Conservation (phyloP, 2,329 filamentous ascomycete species). For the Penicillium sp. region DNA sequence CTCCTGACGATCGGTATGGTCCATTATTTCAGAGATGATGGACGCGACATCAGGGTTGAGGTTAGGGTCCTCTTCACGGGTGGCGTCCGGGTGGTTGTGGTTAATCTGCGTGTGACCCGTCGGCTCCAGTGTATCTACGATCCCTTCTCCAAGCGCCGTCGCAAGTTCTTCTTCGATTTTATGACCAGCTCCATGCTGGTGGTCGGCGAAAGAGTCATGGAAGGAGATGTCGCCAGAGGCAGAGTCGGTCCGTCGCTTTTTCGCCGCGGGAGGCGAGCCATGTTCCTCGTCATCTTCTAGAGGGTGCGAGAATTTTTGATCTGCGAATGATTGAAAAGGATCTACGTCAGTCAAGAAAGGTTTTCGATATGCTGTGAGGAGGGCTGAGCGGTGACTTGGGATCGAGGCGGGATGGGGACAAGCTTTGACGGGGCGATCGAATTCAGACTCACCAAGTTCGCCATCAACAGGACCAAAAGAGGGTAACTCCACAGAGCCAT, state of each 20-base stretch:
- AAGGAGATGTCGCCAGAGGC: constrained; percentile 11
- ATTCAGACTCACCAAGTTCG: constrained; percentile 35
- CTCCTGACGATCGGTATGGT: constrained; percentile 44
- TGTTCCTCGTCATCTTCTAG: constrained; percentile 33
- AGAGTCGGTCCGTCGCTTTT: constrained; percentile 42
- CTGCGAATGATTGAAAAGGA: constrained; percentile 7
- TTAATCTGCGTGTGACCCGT: constrained; percentile 21
- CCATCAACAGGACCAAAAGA: constrained; percentile 27
- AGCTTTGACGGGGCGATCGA: constrained; percentile 2
- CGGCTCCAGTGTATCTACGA: constrained; percentile 28
- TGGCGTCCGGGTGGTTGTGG: constrained; percentile 22
- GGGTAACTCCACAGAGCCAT: constrained; percentile 33
- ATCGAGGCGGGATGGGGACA: not conserved
- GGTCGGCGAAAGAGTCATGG: constrained; percentile 6
- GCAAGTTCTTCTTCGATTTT: constrained; percentile 39
- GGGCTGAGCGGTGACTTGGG: not conserved
- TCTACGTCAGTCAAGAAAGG: not conserved
- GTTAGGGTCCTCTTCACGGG: constrained; percentile 26
- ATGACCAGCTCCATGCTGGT: constrained; percentile 31
- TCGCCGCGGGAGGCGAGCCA: constrained; percentile 35
- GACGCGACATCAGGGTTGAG: constrained; percentile 37
- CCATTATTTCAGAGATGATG: constrained; percentile 45
- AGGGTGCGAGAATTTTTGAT: constrained; percentile 33
- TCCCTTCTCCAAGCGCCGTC: constrained; percentile 33
- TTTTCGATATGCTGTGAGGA: not conserved